Base-by-base conservation (phyloP, 1,139 yeast species). In the Debaryomycetaceae sp. region DNA sequence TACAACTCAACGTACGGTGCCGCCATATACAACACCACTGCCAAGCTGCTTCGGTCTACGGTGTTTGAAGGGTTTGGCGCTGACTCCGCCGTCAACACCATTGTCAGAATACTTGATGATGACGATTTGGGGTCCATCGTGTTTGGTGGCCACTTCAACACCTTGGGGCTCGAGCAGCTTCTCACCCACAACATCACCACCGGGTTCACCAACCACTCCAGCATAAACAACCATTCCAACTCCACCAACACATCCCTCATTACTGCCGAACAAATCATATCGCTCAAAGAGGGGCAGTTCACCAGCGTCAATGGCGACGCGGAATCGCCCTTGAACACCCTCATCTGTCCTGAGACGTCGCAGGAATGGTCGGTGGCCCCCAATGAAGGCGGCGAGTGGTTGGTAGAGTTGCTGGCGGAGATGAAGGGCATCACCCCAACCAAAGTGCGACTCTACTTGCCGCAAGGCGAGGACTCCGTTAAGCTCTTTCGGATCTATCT, bases 21-120 rank as follows among this genome's bases (percentile, higher is more conserved):
- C 0, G 80, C 85, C 8, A 57, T 78, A 7, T 89, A 85, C 65
- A 70, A 84, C 50, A 50, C 60, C n/a, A 44, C 68, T 0, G 46
- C 71, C 3, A 47, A 64, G 14, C 31, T 57, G 2, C 58, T 84
- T 25, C 37, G 49, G 2, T 55, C 72, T 7, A 65, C 85, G 1
- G 79, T 83, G 1, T 91, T 91, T 57, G 71, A 72, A 23, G 98
- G 98, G 0, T 88, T 91, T 51, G 80, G 80, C 6, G 48, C 65
- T 26, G 65, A 73, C 35, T 65, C 91, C 1, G 42, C 49, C 1
- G 71, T 91, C 14, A 77, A 79, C 40, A 65, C 93, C n/a, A 88
- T 91, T 23, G 43, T 75, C 1, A 67, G 70, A 35, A 51, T 75
- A 18, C 58, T 65, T 17, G 60, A 65, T 23, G 40, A 40, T 20